phyloP scores from a whole-genome alignment of 163 green algal species.

The Chlamydomonas reinhardtii region DNA sequence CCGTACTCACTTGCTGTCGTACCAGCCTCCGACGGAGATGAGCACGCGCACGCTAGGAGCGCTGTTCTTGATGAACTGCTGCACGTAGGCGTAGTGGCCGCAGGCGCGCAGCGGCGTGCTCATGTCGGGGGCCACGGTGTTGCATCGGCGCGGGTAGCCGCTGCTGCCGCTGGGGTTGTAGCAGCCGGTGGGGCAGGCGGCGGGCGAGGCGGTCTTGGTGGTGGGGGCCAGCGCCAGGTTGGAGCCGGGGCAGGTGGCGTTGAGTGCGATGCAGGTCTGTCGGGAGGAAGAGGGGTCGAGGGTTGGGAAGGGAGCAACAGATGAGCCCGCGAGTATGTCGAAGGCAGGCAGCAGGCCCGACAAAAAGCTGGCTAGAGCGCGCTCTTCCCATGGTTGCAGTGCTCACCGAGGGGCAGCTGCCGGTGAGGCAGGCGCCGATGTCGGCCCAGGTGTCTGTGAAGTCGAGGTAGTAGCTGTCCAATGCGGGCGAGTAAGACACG shows the following conservation, averaged over 20 bases:
- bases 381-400: too few relatives aligned
- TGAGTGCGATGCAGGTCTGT: conserved; percentile 6
- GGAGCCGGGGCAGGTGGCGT: conserved; percentile 4
- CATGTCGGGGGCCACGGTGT: conserved; percentile 1
- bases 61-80: not conserved
- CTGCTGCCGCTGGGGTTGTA: not conserved
- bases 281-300: too few relatives aligned
- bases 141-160: conserved; percentile 25
- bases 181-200: conserved; percentile 5
- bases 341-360: too few relatives aligned
- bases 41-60: conserved; percentile 13
- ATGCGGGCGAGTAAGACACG: not conserved
- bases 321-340: too few relatives aligned
- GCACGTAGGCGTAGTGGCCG: conserved; percentile 24
- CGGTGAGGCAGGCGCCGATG: conserved; percentile 15
- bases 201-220: not conserved
- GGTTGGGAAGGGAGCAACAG: too few relatives aligned
- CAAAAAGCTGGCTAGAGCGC: too few relatives aligned
- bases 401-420: not conserved
- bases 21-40: conserved; percentile 8
- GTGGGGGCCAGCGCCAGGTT: not conserved
- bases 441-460: conserved; percentile 22
- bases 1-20: conserved; percentile 14
- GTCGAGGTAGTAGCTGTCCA: conserved; percentile 25
- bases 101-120: not conserved